Conservation (phyloP, 2,329 filamentous ascomycete species). For the Bimuria novae-zelandiae region DNA sequence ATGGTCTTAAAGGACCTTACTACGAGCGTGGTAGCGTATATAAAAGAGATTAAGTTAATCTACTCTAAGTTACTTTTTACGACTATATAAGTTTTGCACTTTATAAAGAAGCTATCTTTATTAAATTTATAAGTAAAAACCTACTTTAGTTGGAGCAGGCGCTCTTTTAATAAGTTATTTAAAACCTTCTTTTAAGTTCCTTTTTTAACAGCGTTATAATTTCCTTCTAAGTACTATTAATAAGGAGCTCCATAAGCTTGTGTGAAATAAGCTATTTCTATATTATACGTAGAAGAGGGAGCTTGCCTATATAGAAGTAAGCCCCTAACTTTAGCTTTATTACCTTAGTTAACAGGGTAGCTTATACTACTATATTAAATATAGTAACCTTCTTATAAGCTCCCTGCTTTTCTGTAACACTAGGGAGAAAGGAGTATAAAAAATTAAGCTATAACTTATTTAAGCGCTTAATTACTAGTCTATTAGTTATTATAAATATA, state of each 20-base stretch:
- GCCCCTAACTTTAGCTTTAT: not conserved
- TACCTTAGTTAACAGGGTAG: not conserved
- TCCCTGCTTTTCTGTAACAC: not conserved
- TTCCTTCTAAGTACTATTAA: not conserved
- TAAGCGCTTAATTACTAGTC: not conserved
- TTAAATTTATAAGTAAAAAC: no score
- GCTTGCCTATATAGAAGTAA: not conserved
- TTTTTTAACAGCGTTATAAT: not conserved
- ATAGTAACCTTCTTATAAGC: not conserved
- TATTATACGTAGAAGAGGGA: no score
- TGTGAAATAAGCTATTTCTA: no score
- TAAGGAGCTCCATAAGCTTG: not conserved
- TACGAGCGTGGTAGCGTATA: no score
- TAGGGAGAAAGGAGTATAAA: not conserved
- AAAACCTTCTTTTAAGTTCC: no score
- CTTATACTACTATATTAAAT: not conserved
- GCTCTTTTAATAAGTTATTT: no score
- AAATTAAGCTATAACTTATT: no score
- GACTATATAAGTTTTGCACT: not conserved
- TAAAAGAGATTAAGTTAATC: not conserved
- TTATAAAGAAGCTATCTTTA: not conserved
- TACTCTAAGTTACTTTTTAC: not conserved
- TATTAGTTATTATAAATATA: not conserved
- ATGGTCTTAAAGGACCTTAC: no score
- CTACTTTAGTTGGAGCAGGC: no score